Percentiles rank a stretch among this genome's conserved stretches.
Evolutionary conservation across 2,329 filamentous ascomycete genomes (phyloP).

Genomic region (Arthrobotrys sphaeroides): DNA sequence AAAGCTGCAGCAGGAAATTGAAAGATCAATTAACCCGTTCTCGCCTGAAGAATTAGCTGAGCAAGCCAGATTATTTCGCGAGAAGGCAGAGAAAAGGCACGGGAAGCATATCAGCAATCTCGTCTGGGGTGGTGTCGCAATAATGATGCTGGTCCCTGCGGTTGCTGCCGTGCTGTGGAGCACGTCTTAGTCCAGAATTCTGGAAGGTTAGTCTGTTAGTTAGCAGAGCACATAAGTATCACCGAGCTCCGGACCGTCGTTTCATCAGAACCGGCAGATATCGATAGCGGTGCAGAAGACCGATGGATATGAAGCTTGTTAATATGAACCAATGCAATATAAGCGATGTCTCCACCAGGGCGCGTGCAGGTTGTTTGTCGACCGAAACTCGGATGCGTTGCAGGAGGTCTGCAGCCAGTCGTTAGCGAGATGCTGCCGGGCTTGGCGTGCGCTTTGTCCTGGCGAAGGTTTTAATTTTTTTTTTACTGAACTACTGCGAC

Average conservation of each 20-base stretch:
- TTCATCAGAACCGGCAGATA: not conserved
- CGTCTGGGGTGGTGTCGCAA: constrained; percentile 43
- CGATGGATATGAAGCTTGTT: not conserved
- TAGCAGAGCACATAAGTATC: not conserved
- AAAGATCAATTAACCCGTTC: constrained; percentile 9
- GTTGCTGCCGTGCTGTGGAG: constrained; percentile 44
- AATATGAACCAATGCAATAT: constrained; percentile 12
- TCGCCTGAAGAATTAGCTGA: constrained; percentile 32
- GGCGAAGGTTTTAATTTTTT: constrained; percentile 22
- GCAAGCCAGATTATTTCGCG: constrained; percentile 27
- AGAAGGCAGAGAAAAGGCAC: not conserved
- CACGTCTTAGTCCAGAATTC: constrained; percentile 5
- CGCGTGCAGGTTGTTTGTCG: constrained; percentile 19
- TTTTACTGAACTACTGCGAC: constrained; percentile 28
- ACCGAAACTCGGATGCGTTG: constrained; percentile 5
- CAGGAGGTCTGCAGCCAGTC: constrained; percentile 20
- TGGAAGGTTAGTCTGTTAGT: not conserved
- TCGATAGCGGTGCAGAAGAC: not conserved
- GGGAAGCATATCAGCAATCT: constrained; percentile 7
- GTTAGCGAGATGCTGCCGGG: constrained; percentile 13
- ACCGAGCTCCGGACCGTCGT: not conserved
- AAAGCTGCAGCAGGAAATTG: constrained; percentile 51
- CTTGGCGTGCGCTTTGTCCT: constrained; percentile 19
- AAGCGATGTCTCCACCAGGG: constrained; percentile 2
- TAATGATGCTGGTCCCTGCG: constrained; percentile 45